Conservation (phyloP, 2,329 filamentous ascomycete genomes). For the Alternaria panax region DNA sequence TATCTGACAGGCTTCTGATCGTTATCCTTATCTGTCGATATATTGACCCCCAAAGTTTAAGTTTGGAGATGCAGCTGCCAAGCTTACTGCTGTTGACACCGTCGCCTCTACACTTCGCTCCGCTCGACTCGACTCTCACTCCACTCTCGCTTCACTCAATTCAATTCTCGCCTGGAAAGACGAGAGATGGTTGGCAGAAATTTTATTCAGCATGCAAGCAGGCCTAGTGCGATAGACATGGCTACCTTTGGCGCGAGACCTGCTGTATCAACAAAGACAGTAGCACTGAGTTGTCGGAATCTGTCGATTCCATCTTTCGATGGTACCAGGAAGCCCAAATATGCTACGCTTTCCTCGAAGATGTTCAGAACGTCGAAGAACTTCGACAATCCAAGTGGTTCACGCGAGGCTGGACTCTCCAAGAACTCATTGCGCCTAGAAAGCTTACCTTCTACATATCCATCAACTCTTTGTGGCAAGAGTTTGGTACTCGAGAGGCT, state of each 20-base stretch:
- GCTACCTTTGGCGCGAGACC: not conserved
- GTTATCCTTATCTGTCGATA: not conserved
- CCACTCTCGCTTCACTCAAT: too few relatives aligned
- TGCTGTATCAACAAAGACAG: not conserved
- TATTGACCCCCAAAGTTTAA: not conserved
- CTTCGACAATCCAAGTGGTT: not conserved
- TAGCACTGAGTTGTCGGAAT: not conserved
- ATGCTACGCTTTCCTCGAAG: not conserved
- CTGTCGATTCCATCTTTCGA: not conserved
- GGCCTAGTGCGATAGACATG: not conserved
- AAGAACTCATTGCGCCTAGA: not conserved
- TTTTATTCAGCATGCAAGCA: not conserved
- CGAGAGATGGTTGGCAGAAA: not conserved
- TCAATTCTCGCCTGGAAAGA: not conserved
- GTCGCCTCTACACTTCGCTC: not conserved
- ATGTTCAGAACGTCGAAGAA: not conserved
- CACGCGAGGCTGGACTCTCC: not conserved
- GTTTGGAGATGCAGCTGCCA: not conserved
- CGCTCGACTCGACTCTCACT: not conserved
- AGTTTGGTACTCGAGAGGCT: not conserved
- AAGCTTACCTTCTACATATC: not conserved
- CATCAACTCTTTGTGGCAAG: not conserved
- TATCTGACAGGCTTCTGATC: not conserved
- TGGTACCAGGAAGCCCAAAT: not conserved
- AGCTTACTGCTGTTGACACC: not conserved